Evolutionary conservation across 78 protist genomes (phyloP), one percentile per base, ranked within the genome.

Genomic region (Dictyostelium brefeldianum): DNA sequence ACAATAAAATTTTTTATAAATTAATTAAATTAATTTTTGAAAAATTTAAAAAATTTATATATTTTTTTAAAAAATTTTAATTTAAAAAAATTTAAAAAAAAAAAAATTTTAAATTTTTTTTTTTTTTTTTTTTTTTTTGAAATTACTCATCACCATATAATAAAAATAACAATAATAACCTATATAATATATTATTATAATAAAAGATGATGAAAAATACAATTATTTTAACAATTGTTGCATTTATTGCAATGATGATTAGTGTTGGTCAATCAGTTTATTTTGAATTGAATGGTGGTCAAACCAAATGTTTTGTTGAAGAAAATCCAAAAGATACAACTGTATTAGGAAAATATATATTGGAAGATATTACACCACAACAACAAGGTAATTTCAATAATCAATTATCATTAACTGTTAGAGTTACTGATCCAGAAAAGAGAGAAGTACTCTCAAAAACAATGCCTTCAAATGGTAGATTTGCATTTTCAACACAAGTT

Each of bases 211-310:
- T 51, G 56, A 51, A 14, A 14, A 8, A 51, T 51, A 51, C 10
- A 51, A 14, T 14, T 51, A 3, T 51, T 51, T 8, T 51, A 14
- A 14, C 15, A 14, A 51, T 51, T 51, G 10, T 51, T 14, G 56
- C 15, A 14, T 8, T 51, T 51, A 25, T 62, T 62, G 71, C 71
- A 27, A 62, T 62, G 20, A 25, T 62, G n/a, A 22, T 27, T 25
- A 69, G 47, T 69, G 50, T 69, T 18, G 50, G 78, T 29, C 12
- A n/a, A 36, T 36, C 90, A 65, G 65, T 82, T 62, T 91, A 91
- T 43, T 69, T 91, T 29, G 84, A 91, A 48, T 71, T 91, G 36
- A 77, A 91, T 65, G 95, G 90, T 75, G 95, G 95, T 77, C 41
- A 18, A 47, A 75, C 81, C 18, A 75, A 78, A 56, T 91, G 95